These are phyloP conservation scores for Leccinum variabile DNA, from an alignment of 1,284 basidiomycete species.

Conservation along the genomic window DNA sequence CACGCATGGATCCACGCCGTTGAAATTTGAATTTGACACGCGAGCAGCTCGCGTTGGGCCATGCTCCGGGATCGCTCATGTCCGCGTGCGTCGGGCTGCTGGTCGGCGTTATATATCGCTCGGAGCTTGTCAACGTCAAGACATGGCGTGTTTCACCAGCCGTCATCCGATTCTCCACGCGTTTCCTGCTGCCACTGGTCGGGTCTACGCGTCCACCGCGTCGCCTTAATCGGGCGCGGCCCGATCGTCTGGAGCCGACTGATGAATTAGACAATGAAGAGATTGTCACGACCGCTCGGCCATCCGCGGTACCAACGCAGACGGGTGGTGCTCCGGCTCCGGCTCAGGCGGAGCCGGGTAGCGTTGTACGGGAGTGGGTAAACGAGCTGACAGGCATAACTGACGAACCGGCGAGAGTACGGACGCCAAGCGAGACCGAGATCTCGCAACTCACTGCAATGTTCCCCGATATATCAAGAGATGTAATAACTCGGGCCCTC, in stretches of 20 bases:
- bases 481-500: constrained; percentile 74
- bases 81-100: constrained; percentile 65
- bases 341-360: constrained; percentile 27
- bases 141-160: constrained; percentile 67
- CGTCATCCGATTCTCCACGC: constrained; percentile 50
- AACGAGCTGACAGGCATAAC: constrained; percentile 72
- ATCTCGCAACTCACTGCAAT: constrained; percentile 72
- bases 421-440: constrained; percentile 73
- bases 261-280: constrained; percentile 44
- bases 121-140: constrained; percentile 75
- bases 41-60: constrained; percentile 63
- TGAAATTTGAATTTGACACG: neutral
- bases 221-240: constrained; percentile 58
- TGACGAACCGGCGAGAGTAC: constrained; percentile 53
- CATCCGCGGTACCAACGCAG: constrained; percentile 30
- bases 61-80: constrained; percentile 62
- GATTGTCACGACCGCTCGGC: constrained; percentile 55
- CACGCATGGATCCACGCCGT: constrained; percentile 1
- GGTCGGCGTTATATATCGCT: constrained; percentile 76
- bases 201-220: constrained; percentile 58
- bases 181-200: constrained; percentile 60
- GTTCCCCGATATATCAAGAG: constrained; percentile 79
- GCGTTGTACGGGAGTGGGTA: constrained; percentile 79
- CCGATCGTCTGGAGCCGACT: constrained; percentile 40
- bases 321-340: constrained; percentile 11